A percentile compares a stretch with the other conserved stretches of the same genome.
Conservation (phyloP, 331 rosid genomes). For the Rhamnella rubrinervis region DNA sequence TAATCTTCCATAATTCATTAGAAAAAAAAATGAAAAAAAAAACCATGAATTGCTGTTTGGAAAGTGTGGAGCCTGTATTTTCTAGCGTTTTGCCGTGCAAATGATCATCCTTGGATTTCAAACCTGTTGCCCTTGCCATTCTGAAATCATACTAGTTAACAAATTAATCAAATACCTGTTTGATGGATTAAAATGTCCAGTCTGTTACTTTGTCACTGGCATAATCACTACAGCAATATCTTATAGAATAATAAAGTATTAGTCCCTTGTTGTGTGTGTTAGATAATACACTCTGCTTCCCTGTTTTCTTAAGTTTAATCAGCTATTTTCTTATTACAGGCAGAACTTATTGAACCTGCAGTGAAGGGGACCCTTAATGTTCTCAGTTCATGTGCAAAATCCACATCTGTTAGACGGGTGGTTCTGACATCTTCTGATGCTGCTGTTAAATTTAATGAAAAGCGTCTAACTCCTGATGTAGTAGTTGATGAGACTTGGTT, state of each 20-base stretch:
- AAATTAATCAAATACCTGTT: too few species aligned
- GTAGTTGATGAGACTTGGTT: constrained; percentile 72
- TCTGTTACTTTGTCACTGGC: too few species aligned
- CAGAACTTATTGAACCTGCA: constrained; percentile 56
- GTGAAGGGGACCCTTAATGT: constrained; percentile 61
- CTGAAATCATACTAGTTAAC: too few species aligned
- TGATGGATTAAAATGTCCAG: too few species aligned
- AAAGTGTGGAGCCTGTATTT: too few species aligned
- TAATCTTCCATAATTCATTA: too few species aligned
- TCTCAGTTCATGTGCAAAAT: constrained; percentile 46
- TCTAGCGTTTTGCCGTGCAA: too few species aligned
- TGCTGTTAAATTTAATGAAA: constrained; percentile 48
- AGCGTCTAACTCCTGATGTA: constrained; percentile 52
- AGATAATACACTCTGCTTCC: constrained; percentile 11
- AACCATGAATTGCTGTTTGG: too few species aligned
- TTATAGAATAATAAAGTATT: neutral
- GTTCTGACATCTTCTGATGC: constrained; percentile 67
- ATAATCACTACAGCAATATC: too few species aligned
- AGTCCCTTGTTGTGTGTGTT: neutral
- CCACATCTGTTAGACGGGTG: constrained; percentile 46
- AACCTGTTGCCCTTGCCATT: too few species aligned
- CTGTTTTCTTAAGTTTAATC: neutral
- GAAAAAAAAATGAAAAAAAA: too few species aligned
- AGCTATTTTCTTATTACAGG: constrained; percentile 29
- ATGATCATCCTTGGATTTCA: too few species aligned